Base-by-base conservation (phyloP, 768 basidiomycete species). In the Tephrocybe sp. region DNA sequence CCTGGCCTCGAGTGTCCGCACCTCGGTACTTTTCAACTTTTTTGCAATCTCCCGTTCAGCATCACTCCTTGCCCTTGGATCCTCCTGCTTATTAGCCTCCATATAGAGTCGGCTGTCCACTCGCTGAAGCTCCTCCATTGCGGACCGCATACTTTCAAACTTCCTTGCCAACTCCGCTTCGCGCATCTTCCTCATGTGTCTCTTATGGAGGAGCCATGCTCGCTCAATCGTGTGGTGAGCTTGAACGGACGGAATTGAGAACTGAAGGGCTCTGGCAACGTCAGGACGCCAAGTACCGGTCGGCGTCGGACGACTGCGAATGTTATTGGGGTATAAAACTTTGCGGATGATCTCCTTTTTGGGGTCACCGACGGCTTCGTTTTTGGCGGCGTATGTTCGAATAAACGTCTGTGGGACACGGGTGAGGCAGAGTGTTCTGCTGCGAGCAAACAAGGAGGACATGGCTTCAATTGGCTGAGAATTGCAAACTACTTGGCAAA, bases 151-250 rank as follows among this genome's bases (percentile, higher is more conserved):
- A 59, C 81, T 79, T 47, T 83, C 77, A 60, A 86, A 93, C 67
- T 95, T 95, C 67, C 84, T 78, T 49, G 74, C 71, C 53, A 90
- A 64, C 61, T 92, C 88, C 28, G 74, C 81, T 24, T 84, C 79
- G 37, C 88, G 77, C 53, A 76, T 72, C 61, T 87, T 82, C 34
- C 94, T 82, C 31, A 84, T 52, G 60, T 89, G 85, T 25, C 94
- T 80, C 56, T 81, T 77, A 69, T 92, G 84, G 9, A 98, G 77
- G 44, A 85, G 72, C 89, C 89, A 98, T 3, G 94, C 94, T 26
- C 94, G 83, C 56, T 92, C 87, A 45, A 97, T 93, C 2, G 92
- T 97, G 54, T 92, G 81, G 70, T 97, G 92, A 0, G 90, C 92
- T 65, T 96, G 92, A 4, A 77, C 80, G 3, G 90, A 91, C 11